phyloP scores from a whole-genome alignment of 768 basidiomycete genomes.

The Leucosporidium creatinivorum region DNA sequence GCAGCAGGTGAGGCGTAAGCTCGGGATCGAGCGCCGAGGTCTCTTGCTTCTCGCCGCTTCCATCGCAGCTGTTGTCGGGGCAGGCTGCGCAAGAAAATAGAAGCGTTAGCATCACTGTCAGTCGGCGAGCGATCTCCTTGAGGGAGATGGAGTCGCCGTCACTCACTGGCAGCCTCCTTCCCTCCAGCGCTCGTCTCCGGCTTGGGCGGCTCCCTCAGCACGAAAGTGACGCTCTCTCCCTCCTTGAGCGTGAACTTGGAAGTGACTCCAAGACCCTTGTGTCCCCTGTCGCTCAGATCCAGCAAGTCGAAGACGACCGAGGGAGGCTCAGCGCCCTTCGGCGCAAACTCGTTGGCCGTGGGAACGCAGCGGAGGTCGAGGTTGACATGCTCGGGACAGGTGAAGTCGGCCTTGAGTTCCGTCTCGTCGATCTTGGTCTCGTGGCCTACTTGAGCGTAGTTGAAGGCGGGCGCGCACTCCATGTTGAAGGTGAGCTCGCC shows the following conservation, averaged over 20 bases:
- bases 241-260: constrained; percentile 61
- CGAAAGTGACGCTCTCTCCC: constrained; percentile 84
- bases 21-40: constrained; percentile 6
- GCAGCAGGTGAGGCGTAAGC: constrained; percentile 31
- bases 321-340: constrained; percentile 49
- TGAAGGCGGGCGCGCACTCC: constrained; percentile 93
- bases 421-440: constrained; percentile 47
- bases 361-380: constrained; percentile 72
- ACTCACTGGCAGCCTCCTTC: constrained; percentile 3
- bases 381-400: constrained; percentile 45
- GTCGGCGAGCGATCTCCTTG: neutral
- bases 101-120: too few relatives aligned
- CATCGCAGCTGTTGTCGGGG: constrained; percentile 6
- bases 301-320: constrained; percentile 54
- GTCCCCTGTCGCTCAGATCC: constrained; percentile 56
- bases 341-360: constrained; percentile 46
- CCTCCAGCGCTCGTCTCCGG: constrained; percentile 36
- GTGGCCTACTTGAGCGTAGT: constrained; percentile 77
- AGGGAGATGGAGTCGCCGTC: neutral
- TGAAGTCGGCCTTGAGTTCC: constrained; percentile 59
- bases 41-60: constrained; percentile 8
- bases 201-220: constrained; percentile 59
- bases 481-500: constrained; percentile 70
- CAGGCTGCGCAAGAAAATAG: neutral
- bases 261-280: constrained; percentile 60